phyloP scores from a whole-genome alignment of 257 asterid genomes.

The Cynanchum wilfordii region DNA sequence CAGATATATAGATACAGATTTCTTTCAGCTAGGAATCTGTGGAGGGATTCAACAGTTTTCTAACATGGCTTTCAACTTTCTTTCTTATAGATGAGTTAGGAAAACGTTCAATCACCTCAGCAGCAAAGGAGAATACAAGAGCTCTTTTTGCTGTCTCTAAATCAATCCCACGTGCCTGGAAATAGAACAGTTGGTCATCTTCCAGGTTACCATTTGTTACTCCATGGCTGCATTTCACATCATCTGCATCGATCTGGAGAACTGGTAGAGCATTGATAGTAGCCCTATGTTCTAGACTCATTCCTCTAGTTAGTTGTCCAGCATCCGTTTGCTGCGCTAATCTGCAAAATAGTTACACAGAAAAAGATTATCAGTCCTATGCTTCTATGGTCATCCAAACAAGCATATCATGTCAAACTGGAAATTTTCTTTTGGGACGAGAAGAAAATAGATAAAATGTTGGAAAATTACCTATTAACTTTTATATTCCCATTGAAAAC shows the following conservation, averaged over 20 bases:
- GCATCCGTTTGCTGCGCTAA: constrained; percentile 96
- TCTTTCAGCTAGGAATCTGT: constrained; percentile 32
- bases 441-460: constrained; percentile 1
- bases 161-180: constrained; percentile 84
- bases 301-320: constrained; percentile 88
- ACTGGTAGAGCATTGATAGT: constrained; percentile 86
- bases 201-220: constrained; percentile 93
- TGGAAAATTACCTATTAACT: constrained; percentile 67
- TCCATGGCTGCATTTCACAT: constrained; percentile 92
- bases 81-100: constrained; percentile 43
- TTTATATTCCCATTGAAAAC: constrained; percentile 91
- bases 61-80: constrained; percentile 55
- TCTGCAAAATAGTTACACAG: constrained; percentile 32
- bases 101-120: constrained; percentile 69
- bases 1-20: background rate
- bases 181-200: constrained; percentile 75
- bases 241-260: constrained; percentile 92
- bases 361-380: background rate
- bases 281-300: constrained; percentile 79
- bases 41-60: constrained; percentile 43
- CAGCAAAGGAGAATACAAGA: constrained; percentile 77
- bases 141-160: constrained; percentile 63
- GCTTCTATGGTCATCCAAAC: background rate
- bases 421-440: background rate
- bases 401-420: background rate